phyloP scores from a whole-genome alignment of 176 grass and related monocot species.

The Poa pratensis region DNA sequence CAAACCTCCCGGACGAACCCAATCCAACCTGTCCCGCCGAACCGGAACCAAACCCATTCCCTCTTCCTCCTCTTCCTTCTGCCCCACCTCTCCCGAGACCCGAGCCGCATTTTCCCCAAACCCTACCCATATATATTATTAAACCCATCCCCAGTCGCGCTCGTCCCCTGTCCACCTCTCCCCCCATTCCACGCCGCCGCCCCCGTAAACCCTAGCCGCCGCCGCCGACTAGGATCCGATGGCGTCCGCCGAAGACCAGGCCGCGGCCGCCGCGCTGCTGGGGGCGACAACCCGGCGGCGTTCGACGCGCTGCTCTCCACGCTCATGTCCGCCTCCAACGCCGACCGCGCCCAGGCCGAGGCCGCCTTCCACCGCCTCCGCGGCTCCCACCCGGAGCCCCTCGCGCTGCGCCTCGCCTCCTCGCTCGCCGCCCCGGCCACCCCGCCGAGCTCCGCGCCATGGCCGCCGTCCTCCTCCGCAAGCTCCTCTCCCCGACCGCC shows the following conservation, averaged over 20 bases:
- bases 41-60: not conserved
- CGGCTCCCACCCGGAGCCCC: slow-evolving; percentile 66
- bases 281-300: slow-evolving; percentile 65
- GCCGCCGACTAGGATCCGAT: slow-evolving; percentile 42
- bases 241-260: slow-evolving; percentile 62
- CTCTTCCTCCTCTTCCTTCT: not conserved
- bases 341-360: slow-evolving; percentile 81
- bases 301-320: slow-evolving; percentile 75
- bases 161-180: slow-evolving; percentile 29
- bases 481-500: slow-evolving; percentile 70
- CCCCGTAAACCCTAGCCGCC: slow-evolving; percentile 47
- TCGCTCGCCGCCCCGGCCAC: slow-evolving; percentile 55
- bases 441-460: slow-evolving; percentile 63
- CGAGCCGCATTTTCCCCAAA: slow-evolving; percentile 40
- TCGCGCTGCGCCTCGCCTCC: slow-evolving; percentile 70
- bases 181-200: slow-evolving; percentile 35
- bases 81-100: not conserved
- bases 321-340: slow-evolving; percentile 94
- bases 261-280: slow-evolving; percentile 63
- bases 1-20: not conserved
- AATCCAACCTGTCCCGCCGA: not conserved
- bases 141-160: slow-evolving; percentile 42
- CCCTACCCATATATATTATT: slow-evolving; percentile 60
- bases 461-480: slow-evolving; percentile 77
- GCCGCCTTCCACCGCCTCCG: slow-evolving; percentile 88